Percentiles rank a stretch among this genome's conserved stretches.
phyloP scores from a whole-genome alignment of 1,284 basidiomycete species.

The Trametes hirsuta region DNA sequence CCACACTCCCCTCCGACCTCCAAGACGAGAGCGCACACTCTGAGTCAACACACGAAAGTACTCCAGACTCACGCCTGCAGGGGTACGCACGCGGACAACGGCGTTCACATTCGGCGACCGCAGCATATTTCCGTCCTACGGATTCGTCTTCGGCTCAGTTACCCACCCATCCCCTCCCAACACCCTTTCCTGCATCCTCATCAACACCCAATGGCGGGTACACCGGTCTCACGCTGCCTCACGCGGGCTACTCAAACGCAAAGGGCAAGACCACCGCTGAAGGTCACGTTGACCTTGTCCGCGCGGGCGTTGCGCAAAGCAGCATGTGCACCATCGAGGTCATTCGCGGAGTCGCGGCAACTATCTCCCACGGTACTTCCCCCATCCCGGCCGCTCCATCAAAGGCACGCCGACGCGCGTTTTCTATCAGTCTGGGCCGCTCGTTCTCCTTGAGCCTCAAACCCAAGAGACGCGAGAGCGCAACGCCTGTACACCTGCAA shows the following conservation, averaged over 20 bases:
- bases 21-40: constrained; percentile 19
- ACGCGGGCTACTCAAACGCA: constrained; percentile 47
- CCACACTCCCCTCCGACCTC: constrained; percentile 17
- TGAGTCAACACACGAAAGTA: constrained; percentile 24
- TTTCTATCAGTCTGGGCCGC: constrained; percentile 24
- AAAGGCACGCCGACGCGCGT: constrained; percentile 20
- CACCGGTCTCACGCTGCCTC: constrained; percentile 73
- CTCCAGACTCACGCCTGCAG: constrained; percentile 30
- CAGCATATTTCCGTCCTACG: constrained; percentile 13
- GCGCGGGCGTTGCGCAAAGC: constrained; percentile 75
- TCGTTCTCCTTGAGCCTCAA: constrained; percentile 24
- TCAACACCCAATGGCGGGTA: constrained; percentile 45
- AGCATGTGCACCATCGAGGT: constrained; percentile 87
- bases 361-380: constrained; percentile 13
- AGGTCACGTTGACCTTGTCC: constrained; percentile 70
- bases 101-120: constrained; percentile 19
- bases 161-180: constrained; percentile 37
- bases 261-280: constrained; percentile 39
- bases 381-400: constrained; percentile 2
- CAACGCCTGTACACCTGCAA: constrained; percentile 47
- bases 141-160: constrained; percentile 25
- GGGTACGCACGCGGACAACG: constrained; percentile 31
- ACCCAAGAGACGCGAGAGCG: constrained; percentile 31
- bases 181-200: constrained; percentile 29
- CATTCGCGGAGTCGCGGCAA: constrained; percentile 57